phyloP scores from a whole-genome alignment of 768 basidiomycete species.

The Lactifluus subvellereus region DNA sequence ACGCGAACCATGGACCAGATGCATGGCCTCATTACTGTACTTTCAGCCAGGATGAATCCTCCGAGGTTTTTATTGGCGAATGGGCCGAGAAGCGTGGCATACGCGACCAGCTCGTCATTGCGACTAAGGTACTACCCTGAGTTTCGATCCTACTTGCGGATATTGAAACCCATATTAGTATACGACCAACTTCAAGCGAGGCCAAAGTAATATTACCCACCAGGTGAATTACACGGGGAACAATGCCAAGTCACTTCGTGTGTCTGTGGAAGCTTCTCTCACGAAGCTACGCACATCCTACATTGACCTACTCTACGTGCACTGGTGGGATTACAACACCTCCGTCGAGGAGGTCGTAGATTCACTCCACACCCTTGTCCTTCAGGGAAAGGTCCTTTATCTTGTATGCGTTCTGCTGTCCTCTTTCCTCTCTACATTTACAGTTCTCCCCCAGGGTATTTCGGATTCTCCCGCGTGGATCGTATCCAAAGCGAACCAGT shows the following conservation, averaged over 20 bases:
- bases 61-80: conserved; percentile 49
- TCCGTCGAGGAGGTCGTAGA: conserved; percentile 54
- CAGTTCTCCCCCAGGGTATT: not conserved
- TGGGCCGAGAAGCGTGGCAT: conserved; percentile 42
- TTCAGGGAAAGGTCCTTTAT: conserved; percentile 42
- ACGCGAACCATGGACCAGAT: not conserved
- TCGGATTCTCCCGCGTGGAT: conserved; percentile 35
- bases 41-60: conserved; percentile 48
- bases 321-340: conserved; percentile 49
- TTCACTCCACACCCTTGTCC: conserved; percentile 45
- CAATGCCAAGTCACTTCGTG: conserved; percentile 36
- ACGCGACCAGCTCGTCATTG: conserved; percentile 45
- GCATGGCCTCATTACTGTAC: not conserved
- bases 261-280: conserved; percentile 38
- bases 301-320: conserved; percentile 43
- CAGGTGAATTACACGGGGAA: conserved; percentile 39
- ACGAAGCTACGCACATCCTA: conserved; percentile 43
- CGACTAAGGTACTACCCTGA: conserved; percentile 36
- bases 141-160: not conserved
- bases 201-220: conserved; percentile 24
- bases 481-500: conserved; percentile 36
- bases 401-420: conserved; percentile 20
- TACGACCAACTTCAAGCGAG: conserved; percentile 23
- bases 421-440: not conserved
- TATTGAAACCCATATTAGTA: conserved; percentile 19